Conservation (phyloP, 768 basidiomycete genomes). For the Naganishia vishniacii region DNA sequence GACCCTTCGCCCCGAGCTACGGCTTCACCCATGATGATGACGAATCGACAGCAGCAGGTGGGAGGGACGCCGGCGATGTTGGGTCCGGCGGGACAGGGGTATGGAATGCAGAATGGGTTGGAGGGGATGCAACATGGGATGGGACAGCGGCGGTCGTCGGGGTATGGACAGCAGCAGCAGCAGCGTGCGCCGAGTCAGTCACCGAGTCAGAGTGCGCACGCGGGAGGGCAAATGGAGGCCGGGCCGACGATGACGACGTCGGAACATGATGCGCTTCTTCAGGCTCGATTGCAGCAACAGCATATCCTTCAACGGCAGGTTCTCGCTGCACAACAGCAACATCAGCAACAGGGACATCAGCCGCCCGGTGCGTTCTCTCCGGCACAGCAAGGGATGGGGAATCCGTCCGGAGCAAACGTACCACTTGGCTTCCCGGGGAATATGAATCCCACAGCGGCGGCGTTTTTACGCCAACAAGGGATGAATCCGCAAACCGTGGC, state of each 20-base stretch:
- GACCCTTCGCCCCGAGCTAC: neutral
- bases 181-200: constrained; percentile 11
- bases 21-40: constrained; percentile 13
- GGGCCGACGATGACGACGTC: too few species aligned
- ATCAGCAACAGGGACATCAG: neutral
- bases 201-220: too few species aligned
- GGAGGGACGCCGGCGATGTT: neutral
- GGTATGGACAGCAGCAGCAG: too few species aligned
- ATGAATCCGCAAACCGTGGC: constrained; percentile 16
- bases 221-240: too few species aligned
- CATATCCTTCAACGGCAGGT: constrained; percentile 14
- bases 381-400: too few species aligned
- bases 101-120: neutral
- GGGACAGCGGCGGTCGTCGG: too few species aligned
- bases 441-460: neutral
- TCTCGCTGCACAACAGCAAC: constrained; percentile 4
- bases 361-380: too few species aligned
- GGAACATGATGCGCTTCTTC: constrained; percentile 3
- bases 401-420: neutral
- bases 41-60: constrained; percentile 2
- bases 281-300: constrained; percentile 8
- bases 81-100: neutral
- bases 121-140: too few species aligned
- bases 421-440: neutral
- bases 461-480: constrained; percentile 5